A percentile compares a stretch with the other conserved stretches of the same genome.
Conservation (phyloP, 2,329 filamentous ascomycete genomes). For the Neopestalotiopsis sp. region DNA sequence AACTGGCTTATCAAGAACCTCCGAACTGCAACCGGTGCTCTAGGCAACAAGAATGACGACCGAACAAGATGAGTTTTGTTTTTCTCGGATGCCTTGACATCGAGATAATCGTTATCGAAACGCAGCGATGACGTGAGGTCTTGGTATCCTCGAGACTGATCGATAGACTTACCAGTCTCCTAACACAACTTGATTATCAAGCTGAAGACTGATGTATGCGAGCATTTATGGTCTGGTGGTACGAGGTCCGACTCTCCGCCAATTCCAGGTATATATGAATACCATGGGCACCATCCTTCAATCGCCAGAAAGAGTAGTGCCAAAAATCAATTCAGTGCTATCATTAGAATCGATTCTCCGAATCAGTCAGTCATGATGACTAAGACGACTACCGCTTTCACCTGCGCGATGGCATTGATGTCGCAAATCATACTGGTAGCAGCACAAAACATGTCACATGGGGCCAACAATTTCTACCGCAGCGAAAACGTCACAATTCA, state of each 20-base stretch:
- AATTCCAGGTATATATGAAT: not conserved
- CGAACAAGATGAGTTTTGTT: not conserved
- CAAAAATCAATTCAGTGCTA: no score
- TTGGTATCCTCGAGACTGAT: not conserved
- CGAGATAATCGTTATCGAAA: not conserved
- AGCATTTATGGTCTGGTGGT: not conserved
- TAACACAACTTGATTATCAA: not conserved
- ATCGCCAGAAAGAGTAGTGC: no score
- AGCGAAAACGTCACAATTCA: not conserved
- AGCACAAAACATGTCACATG: not conserved
- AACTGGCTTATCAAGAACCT: not conserved
- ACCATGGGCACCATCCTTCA: not conserved
- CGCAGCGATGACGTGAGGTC: not conserved
- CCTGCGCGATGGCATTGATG: not conserved
- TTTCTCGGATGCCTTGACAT: not conserved
- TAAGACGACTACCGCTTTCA: not conserved
- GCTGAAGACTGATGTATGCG: not conserved
- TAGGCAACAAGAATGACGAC: not conserved
- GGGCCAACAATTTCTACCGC: constrained; percentile 1
- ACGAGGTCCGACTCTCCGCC: not conserved
- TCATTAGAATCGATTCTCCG: not conserved
- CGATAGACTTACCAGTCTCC: not conserved
- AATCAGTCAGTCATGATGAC: not conserved
- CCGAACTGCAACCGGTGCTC: not conserved
- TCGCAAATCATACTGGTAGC: not conserved